Percentiles rank a stretch among this genome's conserved stretches.
These are phyloP conservation scores for Pisolithus albus DNA, from an alignment of 768 basidiomycete species.

Conservation along the genomic window DNA sequence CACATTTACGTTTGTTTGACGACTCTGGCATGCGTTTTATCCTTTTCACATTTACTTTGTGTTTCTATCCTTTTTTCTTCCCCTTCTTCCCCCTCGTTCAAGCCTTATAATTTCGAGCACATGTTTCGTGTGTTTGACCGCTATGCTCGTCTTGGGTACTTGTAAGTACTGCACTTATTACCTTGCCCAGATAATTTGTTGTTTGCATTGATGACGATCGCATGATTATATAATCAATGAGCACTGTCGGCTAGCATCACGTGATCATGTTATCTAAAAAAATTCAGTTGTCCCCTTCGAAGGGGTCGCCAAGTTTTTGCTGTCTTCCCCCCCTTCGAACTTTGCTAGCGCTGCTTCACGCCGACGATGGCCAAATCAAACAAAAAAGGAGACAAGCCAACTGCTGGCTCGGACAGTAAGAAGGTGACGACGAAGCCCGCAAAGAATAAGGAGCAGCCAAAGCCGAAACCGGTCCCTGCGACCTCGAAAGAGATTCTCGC, in stretches of 20 bases:
- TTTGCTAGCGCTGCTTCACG: neutral
- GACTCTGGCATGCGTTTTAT: slow-evolving; percentile 7
- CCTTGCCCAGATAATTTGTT: slow-evolving; percentile 14
- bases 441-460: neutral
- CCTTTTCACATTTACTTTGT: slow-evolving; percentile 5
- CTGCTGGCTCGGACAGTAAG: slow-evolving; percentile 19
- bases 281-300: neutral
- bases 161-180: slow-evolving; percentile 3
- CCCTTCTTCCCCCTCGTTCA: neutral
- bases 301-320: too few relatives aligned
- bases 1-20: slow-evolving; percentile 11
- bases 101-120: slow-evolving; percentile 15
- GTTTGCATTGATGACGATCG: neutral
- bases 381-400: slow-evolving; percentile 11
- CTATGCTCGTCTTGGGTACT: slow-evolving; percentile 15
- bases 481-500: slow-evolving; percentile 15
- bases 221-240: neutral
- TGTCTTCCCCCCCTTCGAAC: too few relatives aligned
- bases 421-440: slow-evolving; percentile 1
- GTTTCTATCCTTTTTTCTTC: slow-evolving; percentile 5
- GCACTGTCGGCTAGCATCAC: neutral
- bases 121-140: slow-evolving; percentile 15
- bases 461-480: neutral
- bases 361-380: slow-evolving; percentile 19
- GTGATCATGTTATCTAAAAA: neutral